phyloP scores from a whole-genome alignment of 108 stramenopile species.

The Seminavis robusta region DNA sequence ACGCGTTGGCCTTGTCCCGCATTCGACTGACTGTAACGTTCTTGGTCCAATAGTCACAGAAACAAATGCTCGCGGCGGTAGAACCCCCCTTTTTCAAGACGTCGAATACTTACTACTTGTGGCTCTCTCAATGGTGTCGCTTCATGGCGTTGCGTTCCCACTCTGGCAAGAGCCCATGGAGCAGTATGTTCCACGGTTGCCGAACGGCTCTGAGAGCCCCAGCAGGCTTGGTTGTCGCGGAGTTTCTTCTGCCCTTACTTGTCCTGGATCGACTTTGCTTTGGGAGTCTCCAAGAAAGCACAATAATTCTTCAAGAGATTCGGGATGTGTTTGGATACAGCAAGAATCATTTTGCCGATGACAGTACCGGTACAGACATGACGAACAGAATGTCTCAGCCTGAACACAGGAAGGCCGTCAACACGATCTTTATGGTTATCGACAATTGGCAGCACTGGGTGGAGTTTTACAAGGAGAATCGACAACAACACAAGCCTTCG shows the following conservation, averaged over 20 bases:
- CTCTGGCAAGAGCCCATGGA: constrained; percentile 57
- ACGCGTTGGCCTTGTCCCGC: too few species aligned
- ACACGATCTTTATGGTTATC: constrained; percentile 57
- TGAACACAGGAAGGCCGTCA: constrained; percentile 64
- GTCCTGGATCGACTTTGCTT: constrained; percentile 80
- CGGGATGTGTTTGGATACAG: constrained; percentile 39
- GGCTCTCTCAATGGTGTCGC: constrained; percentile 57
- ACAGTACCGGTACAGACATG: not conserved
- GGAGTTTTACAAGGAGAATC: constrained; percentile 64
- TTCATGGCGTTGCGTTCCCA: constrained; percentile 49
- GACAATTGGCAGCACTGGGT: constrained; percentile 67
- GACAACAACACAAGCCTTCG: constrained; percentile 3
- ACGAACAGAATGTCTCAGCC: constrained; percentile 11
- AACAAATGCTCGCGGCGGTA: constrained; percentile 3
- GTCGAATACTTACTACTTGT: constrained; percentile 58
- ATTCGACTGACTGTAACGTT: too few species aligned
- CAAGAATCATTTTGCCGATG: constrained; percentile 3
- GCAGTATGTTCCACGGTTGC: constrained; percentile 64
- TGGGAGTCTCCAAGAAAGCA: constrained; percentile 53
- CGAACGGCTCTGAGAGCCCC: constrained; percentile 70
- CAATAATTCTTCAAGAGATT: constrained; percentile 57
- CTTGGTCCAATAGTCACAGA: not conserved
- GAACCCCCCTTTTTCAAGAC: constrained; percentile 69
- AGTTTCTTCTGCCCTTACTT: constrained; percentile 81
- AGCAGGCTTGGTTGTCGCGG: constrained; percentile 58